Evolutionary conservation across 2,329 filamentous ascomycete species (phyloP).

Genomic region (Trichophyton benhamiae): DNA sequence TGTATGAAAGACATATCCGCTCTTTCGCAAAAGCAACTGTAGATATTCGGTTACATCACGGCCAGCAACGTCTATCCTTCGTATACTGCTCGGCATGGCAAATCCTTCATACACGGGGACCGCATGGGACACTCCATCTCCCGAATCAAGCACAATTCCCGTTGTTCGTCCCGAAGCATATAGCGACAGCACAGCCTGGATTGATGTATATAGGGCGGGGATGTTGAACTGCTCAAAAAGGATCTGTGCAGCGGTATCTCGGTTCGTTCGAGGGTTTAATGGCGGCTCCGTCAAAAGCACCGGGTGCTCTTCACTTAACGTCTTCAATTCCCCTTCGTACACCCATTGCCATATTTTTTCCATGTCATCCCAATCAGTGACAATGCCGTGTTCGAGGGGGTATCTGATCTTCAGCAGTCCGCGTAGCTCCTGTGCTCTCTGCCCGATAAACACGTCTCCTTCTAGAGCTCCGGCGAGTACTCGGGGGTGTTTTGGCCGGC

Average conservation of each 20-base stretch:
- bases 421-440: slow-evolving; percentile 77
- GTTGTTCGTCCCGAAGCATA: slow-evolving; percentile 95
- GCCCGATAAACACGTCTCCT: slow-evolving; percentile 93
- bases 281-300: slow-evolving; percentile 93
- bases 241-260: slow-evolving; percentile 91
- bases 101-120: slow-evolving; percentile 98
- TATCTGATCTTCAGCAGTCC: slow-evolving; percentile 92
- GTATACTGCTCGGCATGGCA: slow-evolving; percentile 88
- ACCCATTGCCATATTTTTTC: slow-evolving; percentile 98
- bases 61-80: slow-evolving; percentile 89
- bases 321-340: slow-evolving; percentile 91
- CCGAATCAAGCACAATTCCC: slow-evolving; percentile 86
- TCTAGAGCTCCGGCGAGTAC: slow-evolving; percentile 94
- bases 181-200: slow-evolving; percentile 89
- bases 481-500: slow-evolving; percentile 84
- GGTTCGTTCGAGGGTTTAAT: slow-evolving; percentile 86
- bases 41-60: slow-evolving; percentile 93
- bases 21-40: slow-evolving; percentile 81
- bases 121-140: slow-evolving; percentile 91
- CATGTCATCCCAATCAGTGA: slow-evolving; percentile 99
- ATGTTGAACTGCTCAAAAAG: slow-evolving; percentile 99
- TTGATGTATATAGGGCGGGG: slow-evolving; percentile 87
- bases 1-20: slow-evolving; percentile 88
- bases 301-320: slow-evolving; percentile 95
- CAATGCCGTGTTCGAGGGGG: slow-evolving; percentile 91